Conservation (phyloP, 768 basidiomycete species). For the Tulasnella sp. region DNA sequence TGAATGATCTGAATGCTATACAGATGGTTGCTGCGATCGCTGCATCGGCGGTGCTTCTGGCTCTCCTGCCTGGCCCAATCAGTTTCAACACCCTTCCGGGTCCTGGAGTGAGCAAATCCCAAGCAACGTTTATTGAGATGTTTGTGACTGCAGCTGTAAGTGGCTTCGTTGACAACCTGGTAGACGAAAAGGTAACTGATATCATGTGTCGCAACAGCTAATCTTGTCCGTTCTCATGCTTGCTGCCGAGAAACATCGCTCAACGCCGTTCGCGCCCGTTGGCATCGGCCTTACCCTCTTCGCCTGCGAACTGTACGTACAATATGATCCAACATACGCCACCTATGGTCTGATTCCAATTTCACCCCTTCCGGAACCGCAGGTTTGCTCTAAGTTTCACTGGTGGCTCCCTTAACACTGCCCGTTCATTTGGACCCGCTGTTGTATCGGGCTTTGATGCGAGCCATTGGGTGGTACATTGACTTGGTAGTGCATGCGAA, state of each 20-base stretch:
- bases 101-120: constrained; percentile 47
- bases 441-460: constrained; percentile 57
- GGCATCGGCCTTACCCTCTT: constrained; percentile 66
- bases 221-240: constrained; percentile 62
- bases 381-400: constrained; percentile 62
- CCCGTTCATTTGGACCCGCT: constrained; percentile 66
- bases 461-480: constrained; percentile 60
- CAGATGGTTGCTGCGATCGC: constrained; percentile 53
- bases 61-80: constrained; percentile 52
- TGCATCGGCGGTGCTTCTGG: constrained; percentile 53
- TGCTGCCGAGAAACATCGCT: constrained; percentile 63
- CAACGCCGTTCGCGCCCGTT: constrained; percentile 65
- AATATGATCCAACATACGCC: neutral
- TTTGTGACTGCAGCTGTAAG: constrained; percentile 59
- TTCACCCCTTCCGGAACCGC: neutral
- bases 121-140: constrained; percentile 69
- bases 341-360: neutral
- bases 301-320: constrained; percentile 53
- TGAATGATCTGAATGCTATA: neutral
- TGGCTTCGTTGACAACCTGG: neutral
- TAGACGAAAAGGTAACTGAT: neutral
- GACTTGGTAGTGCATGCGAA: neutral
- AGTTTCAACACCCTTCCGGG: constrained; percentile 47
- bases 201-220: constrained; percentile 15
- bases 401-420: constrained; percentile 64